Evolutionary conservation across 495 filamentous ascomycete species (phyloP).

Genomic region (Lasiosphaeris hirsuta): DNA sequence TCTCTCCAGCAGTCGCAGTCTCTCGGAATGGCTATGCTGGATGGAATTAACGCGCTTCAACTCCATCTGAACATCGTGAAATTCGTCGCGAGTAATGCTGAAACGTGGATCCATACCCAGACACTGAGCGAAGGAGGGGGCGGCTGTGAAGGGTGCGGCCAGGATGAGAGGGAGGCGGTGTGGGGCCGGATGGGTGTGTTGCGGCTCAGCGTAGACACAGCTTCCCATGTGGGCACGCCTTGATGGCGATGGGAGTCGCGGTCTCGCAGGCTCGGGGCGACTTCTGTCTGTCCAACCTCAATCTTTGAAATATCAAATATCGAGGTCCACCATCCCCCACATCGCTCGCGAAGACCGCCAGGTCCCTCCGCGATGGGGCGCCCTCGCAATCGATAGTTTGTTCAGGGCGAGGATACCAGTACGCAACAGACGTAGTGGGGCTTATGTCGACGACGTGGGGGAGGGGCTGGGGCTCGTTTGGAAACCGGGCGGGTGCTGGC

Average conservation of each 20-base stretch:
- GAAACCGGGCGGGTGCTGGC: no score
- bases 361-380: slow-evolving; percentile 25
- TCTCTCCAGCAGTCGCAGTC: slow-evolving; percentile 74
- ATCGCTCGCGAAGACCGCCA: slow-evolving; percentile 34
- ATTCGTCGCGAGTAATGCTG: slow-evolving; percentile 59
- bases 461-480: not conserved
- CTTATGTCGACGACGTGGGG: not conserved
- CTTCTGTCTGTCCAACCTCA: slow-evolving; percentile 23
- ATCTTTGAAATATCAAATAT: slow-evolving; percentile 30
- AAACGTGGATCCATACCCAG: slow-evolving; percentile 56
- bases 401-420: not conserved
- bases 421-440: not conserved
- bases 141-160: not conserved
- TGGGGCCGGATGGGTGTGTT: not conserved
- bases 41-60: slow-evolving; percentile 76
- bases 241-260: not conserved
- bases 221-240: slow-evolving; percentile 5
- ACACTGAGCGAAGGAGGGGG: not conserved
- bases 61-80: slow-evolving; percentile 84
- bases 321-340: slow-evolving; percentile 38
- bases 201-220: not conserved
- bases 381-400: slow-evolving; percentile 8
- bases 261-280: not conserved
- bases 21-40: slow-evolving; percentile 77
- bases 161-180: not conserved